Base-by-base conservation (phyloP, 2,329 filamentous ascomycete genomes). In the Claviceps maximensis region DNA sequence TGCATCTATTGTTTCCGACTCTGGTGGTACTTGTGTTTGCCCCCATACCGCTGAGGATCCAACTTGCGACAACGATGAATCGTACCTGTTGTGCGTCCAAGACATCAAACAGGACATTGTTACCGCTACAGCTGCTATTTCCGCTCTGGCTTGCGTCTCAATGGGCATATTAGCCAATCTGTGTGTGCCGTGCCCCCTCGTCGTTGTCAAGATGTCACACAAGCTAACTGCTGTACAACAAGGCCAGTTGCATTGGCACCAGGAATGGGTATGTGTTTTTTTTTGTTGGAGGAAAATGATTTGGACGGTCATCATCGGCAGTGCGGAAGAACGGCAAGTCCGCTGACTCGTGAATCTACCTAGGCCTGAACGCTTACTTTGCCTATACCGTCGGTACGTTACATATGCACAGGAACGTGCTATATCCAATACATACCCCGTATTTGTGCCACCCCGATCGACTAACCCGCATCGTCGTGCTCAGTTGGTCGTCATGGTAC, bases 151-250 rank as follows among this genome's bases (percentile, higher is more conserved):
- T 3, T 84, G 82, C n/a, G 89, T 94, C 67, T 83, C 76, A 67
- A 89, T 94, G 84, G 89, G 89, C 21, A 67, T 91, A 1, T 81
- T 90, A 58, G 84, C 89, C 57, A 94, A 94, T 59, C 74, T 91
- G 74, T 76, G 61, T 59, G 74, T 69, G 3, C 33, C n/a, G n/a
- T n/a, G n/a, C n/a, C n/a, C 12, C 29, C 19, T 9, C 10, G 49
- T 29, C 46, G 41, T 48, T 36, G 33, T 27, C 33, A 13, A 36
- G 4, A n/a, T n/a, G 42, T 44, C n/a, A 31, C 33, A 48, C 49
- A 46, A 47, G 36, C 54, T 55, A 23, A 56, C 50, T 45, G 23
- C 46, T 49, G 36, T 25, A 33, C 40, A 27, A 36, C 42, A 50
- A 67, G 66, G 12, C 69, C 69, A 19, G 62, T 68, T 47, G 68